Evolutionary conservation across 352 stramenopile species (phyloP).

Genomic region (Globisporangium nunn): DNA sequence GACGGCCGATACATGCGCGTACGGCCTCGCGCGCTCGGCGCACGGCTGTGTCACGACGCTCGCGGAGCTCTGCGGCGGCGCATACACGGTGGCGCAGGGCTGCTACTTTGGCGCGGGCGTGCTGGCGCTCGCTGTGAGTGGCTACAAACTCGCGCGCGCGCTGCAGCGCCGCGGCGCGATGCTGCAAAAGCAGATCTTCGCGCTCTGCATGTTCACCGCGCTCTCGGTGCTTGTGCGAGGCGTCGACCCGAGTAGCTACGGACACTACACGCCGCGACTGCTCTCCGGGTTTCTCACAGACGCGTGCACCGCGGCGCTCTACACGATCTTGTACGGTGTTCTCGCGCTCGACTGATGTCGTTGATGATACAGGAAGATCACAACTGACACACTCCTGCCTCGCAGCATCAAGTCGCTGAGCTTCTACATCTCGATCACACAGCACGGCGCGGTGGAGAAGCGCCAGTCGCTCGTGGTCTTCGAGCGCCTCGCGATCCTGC

Average conservation of each 20-base stretch:
- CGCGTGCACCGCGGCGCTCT: slow-evolving; percentile 52
- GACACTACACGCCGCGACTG: slow-evolving; percentile 31
- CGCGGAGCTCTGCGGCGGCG: slow-evolving; percentile 21
- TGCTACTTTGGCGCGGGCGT: slow-evolving; percentile 35
- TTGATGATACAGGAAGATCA: background rate
- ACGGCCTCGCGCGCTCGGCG: slow-evolving; percentile 33
- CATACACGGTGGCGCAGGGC: slow-evolving; percentile 33
- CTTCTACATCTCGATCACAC: slow-evolving; percentile 57
- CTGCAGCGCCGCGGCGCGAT: slow-evolving; percentile 25
- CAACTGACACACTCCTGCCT: background rate
- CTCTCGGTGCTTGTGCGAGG: slow-evolving; percentile 48
- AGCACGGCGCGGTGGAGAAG: slow-evolving; percentile 30
- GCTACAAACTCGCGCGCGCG: slow-evolving; percentile 38
- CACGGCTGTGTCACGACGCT: slow-evolving; percentile 35
- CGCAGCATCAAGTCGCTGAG: slow-evolving; percentile 39
- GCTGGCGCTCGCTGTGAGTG: slow-evolving; percentile 20
- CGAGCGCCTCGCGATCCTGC: slow-evolving; percentile 17
- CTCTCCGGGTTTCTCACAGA: slow-evolving; percentile 40
- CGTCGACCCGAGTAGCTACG: slow-evolving; percentile 46
- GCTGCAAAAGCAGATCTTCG: slow-evolving; percentile 46
- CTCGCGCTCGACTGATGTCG: background rate
- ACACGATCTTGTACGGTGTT: slow-evolving; percentile 40
- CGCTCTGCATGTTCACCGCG: slow-evolving; percentile 38
- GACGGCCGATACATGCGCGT: slow-evolving; percentile 43
- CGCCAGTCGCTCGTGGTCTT: slow-evolving; percentile 19